Evolutionary conservation across 805 yeast species (phyloP).

Genomic region (Metschnikowia borealis): DNA sequence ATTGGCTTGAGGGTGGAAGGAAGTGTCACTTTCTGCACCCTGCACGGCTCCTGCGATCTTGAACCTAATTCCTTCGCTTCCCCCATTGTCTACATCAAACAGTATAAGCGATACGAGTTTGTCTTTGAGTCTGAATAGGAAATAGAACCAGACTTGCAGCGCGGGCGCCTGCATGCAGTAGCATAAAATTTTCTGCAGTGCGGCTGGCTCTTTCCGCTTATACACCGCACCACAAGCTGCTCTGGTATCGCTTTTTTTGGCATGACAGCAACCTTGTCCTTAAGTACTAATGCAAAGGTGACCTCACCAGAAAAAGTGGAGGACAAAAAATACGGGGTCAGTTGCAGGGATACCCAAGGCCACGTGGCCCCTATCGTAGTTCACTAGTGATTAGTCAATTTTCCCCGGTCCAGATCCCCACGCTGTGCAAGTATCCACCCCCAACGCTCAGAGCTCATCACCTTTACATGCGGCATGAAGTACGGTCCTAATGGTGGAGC

Average conservation of each 20-base stretch:
- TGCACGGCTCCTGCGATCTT: too few species aligned
- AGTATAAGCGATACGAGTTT: not conserved
- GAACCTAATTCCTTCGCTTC: too few species aligned
- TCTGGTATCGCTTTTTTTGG: not conserved
- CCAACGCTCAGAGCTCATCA: slow-evolving; percentile 2
- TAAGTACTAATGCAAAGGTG: not conserved
- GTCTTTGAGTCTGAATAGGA: not conserved
- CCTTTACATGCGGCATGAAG: slow-evolving; percentile 3
- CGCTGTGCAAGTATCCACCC: not conserved
- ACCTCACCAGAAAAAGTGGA: not conserved
- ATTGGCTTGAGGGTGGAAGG: not conserved
- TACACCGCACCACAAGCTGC: not conserved
- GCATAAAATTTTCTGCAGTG: not conserved
- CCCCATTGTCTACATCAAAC: too few species aligned
- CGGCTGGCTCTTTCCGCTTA: not conserved
- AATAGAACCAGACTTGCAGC: not conserved
- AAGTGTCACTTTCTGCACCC: not conserved
- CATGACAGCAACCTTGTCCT: slow-evolving; percentile 2
- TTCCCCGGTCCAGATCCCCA: slow-evolving; percentile 2
- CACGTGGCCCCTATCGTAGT: too few species aligned
- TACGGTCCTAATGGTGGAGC: not conserved
- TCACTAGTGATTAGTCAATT: not conserved
- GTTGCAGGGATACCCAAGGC: too few species aligned
- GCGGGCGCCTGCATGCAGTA: not conserved
- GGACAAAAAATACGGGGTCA: not conserved